These are phyloP conservation scores for Neostapfia colusana DNA, from an alignment of 176 grass and related monocot species.

Conservation along the genomic window DNA sequence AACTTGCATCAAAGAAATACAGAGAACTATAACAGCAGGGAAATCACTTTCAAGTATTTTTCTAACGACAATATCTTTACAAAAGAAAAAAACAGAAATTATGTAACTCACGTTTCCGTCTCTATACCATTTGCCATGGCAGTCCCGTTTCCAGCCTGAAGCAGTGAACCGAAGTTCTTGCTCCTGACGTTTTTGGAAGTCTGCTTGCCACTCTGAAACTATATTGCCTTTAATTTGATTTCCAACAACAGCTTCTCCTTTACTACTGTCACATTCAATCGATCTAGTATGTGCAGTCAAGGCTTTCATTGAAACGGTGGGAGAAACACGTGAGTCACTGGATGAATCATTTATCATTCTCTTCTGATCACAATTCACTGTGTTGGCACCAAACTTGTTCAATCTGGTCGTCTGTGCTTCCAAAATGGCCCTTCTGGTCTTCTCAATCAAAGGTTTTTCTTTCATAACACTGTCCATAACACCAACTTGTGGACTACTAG, in stretches of 20 bases:
- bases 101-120: conserved; percentile 70
- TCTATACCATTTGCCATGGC: conserved; percentile 79
- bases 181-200: conserved; percentile 38
- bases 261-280: conserved; percentile 15
- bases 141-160: conserved; percentile 65
- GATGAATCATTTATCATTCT: conserved; percentile 15
- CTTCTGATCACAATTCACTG: conserved; percentile 21
- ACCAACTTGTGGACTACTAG: conserved; percentile 8
- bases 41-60: neutral
- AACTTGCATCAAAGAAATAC: neutral
- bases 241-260: conserved; percentile 11
- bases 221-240: conserved; percentile 31
- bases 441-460: conserved; percentile 60
- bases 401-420: conserved; percentile 59
- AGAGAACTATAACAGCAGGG: neutral
- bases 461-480: conserved; percentile 14
- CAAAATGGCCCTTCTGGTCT: conserved; percentile 56
- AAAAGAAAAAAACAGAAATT: neutral
- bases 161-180: conserved; percentile 72
- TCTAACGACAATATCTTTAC: neutral
- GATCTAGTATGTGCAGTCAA: neutral
- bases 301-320: conserved; percentile 20
- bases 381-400: conserved; percentile 36
- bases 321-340: neutral
- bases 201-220: conserved; percentile 38